Percentiles rank a stretch among this genome's conserved stretches.
phyloP scores from a whole-genome alignment of 345 rosid species.

The Brassica rapa region DNA sequence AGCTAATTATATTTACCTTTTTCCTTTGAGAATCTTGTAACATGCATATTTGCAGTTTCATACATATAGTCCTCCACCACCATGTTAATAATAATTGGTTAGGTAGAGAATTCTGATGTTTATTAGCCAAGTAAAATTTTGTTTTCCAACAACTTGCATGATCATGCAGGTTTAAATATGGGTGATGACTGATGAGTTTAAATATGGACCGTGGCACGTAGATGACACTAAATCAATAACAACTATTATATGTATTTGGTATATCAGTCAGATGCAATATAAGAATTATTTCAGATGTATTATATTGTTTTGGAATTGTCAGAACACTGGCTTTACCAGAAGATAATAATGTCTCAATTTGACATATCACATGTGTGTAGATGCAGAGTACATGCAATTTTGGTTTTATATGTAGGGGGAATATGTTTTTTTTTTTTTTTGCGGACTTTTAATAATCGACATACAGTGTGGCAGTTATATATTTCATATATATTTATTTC shows the following conservation, averaged over 20 bases:
- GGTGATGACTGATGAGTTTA: background rate
- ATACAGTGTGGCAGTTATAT: background rate
- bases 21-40: background rate
- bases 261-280: background rate
- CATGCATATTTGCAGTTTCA: constrained; percentile 25
- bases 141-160: background rate
- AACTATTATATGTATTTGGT: background rate
- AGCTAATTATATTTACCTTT: background rate
- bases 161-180: background rate
- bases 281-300: background rate
- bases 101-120: background rate
- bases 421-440: background rate
- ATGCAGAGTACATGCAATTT: background rate
- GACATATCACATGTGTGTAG: constrained; percentile 11
- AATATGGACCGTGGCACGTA: background rate
- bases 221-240: background rate
- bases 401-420: background rate
- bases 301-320: background rate
- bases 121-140: constrained; percentile 6
- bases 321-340: constrained; percentile 6
- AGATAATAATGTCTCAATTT: constrained; percentile 1
- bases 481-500: background rate
- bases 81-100: constrained; percentile 6
- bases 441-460: background rate
- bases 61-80: constrained; percentile 7